These are phyloP conservation scores for Solanum aculeatissimum DNA, from an alignment of 305 asterid species.

Conservation along the genomic window DNA sequence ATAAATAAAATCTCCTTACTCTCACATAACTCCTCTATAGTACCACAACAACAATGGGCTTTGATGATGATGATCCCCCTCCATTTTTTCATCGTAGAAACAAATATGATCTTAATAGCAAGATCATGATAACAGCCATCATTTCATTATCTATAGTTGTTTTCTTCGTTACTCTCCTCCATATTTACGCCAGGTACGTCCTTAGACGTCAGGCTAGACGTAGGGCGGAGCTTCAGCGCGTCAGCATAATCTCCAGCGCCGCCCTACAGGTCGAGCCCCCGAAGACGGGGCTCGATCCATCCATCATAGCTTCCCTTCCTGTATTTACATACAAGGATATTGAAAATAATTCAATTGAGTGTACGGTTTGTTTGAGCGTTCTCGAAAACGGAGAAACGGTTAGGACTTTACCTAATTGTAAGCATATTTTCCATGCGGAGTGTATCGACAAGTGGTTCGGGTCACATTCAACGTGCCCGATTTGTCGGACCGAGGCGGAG, in stretches of 20 bases:
- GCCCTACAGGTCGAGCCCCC: conserved; percentile 16
- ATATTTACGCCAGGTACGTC: conserved; percentile 18
- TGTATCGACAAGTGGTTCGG: conserved; percentile 69
- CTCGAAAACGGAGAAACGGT: conserved; percentile 55
- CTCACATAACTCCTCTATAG: background rate
- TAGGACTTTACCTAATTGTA: conserved; percentile 58
- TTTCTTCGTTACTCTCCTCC: conserved; percentile 17
- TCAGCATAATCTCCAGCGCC: conserved; percentile 22
- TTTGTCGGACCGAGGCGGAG: conserved; percentile 58
- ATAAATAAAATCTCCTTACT: background rate
- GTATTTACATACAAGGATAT: conserved; percentile 18
- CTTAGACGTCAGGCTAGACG: conserved; percentile 65
- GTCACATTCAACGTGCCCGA: conserved; percentile 59
- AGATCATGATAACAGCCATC: conserved; percentile 26
- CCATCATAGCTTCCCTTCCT: conserved; percentile 45
- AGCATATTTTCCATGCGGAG: conserved; percentile 60
- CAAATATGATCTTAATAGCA: conserved; percentile 15
- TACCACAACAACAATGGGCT: conserved; percentile 5
- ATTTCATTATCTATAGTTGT: conserved; percentile 22
- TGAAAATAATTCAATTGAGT: conserved; percentile 22
- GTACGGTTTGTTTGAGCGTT: conserved; percentile 53
- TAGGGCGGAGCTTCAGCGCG: conserved; percentile 26
- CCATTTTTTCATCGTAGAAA: background rate
- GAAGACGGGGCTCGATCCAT: conserved; percentile 42
- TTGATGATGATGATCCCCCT: background rate